These are phyloP conservation scores for Trichoderma oligosporum DNA, from an alignment of 2,329 filamentous ascomycete genomes.

Conservation along the genomic window DNA sequence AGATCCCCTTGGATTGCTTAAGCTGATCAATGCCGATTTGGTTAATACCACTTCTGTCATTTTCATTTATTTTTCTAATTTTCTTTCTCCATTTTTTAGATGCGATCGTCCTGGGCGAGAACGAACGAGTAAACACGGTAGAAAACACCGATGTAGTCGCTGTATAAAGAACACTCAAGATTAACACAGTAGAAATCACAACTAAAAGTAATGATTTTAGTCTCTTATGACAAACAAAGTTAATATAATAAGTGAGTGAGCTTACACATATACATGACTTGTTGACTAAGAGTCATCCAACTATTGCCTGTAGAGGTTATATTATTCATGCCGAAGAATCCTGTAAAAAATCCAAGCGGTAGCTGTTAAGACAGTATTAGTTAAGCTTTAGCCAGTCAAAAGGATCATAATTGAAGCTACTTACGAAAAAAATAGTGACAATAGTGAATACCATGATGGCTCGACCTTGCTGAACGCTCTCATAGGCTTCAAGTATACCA, in stretches of 20 bases:
- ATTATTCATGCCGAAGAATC: neutral
- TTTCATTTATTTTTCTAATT: no score
- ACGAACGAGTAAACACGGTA: no score
- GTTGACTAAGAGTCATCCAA: neutral
- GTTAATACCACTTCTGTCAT: no score
- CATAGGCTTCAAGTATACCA: neutral
- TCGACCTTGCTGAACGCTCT: neutral
- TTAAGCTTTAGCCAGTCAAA: neutral
- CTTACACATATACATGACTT: neutral
- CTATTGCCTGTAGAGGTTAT: neutral
- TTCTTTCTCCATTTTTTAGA: no score
- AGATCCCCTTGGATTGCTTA: no score
- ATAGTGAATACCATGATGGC: neutral
- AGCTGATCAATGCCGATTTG: no score
- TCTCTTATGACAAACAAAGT: neutral
- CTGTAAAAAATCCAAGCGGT: neutral
- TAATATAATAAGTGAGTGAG: neutral
- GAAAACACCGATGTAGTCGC: no score
- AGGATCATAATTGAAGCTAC: neutral
- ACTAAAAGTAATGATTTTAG: neutral
- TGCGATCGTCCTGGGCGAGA: no score
- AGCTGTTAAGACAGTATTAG: neutral
- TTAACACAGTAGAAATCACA: neutral
- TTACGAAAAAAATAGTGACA: neutral
- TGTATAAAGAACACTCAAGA: no score